Evolutionary conservation across 2,329 filamentous ascomycete genomes (phyloP).

Genomic region (Exophiala sp.): DNA sequence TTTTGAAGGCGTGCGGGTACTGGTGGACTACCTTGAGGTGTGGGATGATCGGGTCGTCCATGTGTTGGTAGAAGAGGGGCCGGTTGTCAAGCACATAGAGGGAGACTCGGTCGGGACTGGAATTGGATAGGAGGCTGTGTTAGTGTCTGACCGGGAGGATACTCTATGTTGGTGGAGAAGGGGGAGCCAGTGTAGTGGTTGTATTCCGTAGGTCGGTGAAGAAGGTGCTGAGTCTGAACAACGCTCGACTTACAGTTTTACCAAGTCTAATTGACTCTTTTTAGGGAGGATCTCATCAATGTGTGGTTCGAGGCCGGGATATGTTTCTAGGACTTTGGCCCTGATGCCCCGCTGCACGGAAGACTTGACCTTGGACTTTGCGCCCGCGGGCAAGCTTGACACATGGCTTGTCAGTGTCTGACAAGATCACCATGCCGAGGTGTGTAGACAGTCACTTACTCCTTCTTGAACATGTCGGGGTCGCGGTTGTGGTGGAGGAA

Average conservation of each 20-base stretch:
- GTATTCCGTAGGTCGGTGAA: too few species aligned
- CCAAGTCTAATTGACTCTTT: conserved; percentile 79
- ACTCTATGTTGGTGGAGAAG: background rate
- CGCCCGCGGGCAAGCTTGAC: conserved; percentile 64
- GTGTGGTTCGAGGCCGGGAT: conserved; percentile 76
- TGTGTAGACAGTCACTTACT: conserved; percentile 17
- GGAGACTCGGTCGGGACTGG: conserved; percentile 72
- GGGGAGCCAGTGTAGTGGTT: too few species aligned
- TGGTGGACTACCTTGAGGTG: conserved; percentile 85
- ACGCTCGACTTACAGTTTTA: conserved; percentile 62
- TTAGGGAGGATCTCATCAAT: conserved; percentile 95
- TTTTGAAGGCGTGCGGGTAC: conserved; percentile 77
- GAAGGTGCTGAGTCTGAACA: background rate
- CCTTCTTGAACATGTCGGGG: conserved; percentile 27
- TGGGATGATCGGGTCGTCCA: conserved; percentile 70
- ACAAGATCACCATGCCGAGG: too few species aligned
- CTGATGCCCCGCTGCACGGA: conserved; percentile 85
- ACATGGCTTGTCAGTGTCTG: conserved; percentile 6
- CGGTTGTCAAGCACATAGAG: conserved; percentile 70
- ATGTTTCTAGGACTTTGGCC: conserved; percentile 72
- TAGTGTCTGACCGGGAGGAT: too few species aligned
- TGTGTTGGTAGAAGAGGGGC: conserved; percentile 91
- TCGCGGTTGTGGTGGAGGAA: background rate
- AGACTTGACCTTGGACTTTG: conserved; percentile 96
- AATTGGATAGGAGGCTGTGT: too few species aligned